phyloP scores from a whole-genome alignment of 805 yeast genomes.

The Ogataea haglerorum region DNA sequence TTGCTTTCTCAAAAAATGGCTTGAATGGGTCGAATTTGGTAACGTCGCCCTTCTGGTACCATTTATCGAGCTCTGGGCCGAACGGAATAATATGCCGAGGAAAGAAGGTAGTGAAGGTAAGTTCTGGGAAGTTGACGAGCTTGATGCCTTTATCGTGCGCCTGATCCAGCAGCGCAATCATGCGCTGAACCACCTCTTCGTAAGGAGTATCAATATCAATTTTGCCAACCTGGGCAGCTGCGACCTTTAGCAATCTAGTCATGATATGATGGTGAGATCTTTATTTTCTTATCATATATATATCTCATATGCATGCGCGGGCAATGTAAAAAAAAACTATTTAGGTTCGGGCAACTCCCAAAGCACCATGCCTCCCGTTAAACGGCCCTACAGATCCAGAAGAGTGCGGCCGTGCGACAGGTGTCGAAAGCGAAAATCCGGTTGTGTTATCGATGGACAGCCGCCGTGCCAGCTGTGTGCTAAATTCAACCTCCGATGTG shows the following conservation, averaged over 20 bases:
- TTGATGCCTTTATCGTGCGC: conserved; percentile 26
- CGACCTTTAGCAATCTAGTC: conserved; percentile 22
- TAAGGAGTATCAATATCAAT: conserved; percentile 31
- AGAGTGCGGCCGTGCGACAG: conserved; percentile 19
- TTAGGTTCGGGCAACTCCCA: too few relatives aligned
- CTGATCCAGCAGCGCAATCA: conserved; percentile 28
- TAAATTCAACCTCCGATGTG: conserved; percentile 10
- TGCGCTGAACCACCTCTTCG: conserved; percentile 30
- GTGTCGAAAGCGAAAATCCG: conserved; percentile 15
- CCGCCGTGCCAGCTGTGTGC: conserved; percentile 16
- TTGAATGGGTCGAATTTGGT: conserved; percentile 25
- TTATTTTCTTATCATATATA: too few relatives aligned
- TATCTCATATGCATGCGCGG: too few relatives aligned
- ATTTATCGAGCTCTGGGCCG: conserved; percentile 35
- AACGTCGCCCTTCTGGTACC: conserved; percentile 36
- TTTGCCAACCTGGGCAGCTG: conserved; percentile 35
- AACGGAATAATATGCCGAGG: conserved; percentile 34
- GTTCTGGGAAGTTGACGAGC: conserved; percentile 36
- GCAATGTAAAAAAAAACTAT: too few relatives aligned
- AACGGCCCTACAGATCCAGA: conserved; percentile 19
- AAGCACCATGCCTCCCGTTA: not conserved
- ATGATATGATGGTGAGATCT: not conserved
- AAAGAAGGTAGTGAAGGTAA: conserved; percentile 35
- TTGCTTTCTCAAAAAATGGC: conserved; percentile 37
- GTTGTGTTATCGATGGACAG: conserved; percentile 15